Evolutionary conservation across 495 filamentous ascomycete genomes (phyloP), one percentile per base, ranked within the genome.

Genomic region (Cryomyces minteri): DNA sequence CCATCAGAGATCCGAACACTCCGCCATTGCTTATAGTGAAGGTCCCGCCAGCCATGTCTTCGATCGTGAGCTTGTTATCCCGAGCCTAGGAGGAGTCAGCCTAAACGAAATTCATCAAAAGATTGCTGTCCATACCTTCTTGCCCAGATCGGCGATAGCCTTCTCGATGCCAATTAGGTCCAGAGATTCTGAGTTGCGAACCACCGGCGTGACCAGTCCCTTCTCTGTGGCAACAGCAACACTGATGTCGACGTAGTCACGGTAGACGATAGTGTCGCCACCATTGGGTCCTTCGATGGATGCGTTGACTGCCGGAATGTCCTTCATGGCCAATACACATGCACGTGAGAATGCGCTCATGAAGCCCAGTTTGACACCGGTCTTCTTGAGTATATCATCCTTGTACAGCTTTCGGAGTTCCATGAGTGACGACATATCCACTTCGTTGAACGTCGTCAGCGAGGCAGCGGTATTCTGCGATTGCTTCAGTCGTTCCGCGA

Each of bases 401-500:
- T 96, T 96, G 72, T 96, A 99, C 30, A 83, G 62, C 58, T 90
- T 94, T 37, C 90, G 82, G 69, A 99, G 84, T 43, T 94, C 85
- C 84, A 99, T 94, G 14, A 99, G 66, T 9, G 81, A 80, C 5
- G 92, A 95, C 92, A 99, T 99, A 59, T 99, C 92, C 42, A 99
- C 90, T 62, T 99, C 90, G 62, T 99, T 94, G 71, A 99, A 99
- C 12, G 90, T 99, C 12, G 90, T 96, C 43, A 99, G 67, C 11
- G 90, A 94, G 32, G 90, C 90, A 44, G 92, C 90, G 4, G 90
- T 95, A 67, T 99, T 96, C 67, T 99, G 90, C 11, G 88, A 95
- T 59, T 98, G 90, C 74, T 98, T 98, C 43, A 98, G 72, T 51
- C 90, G 88, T 69, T 98, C 90, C 18, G 90, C 84, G 50, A 96